Percentiles rank a stretch among this genome's conserved stretches.
Conservation (phyloP, 2,329 filamentous ascomycete species). For the Ascomycota sp. region DNA sequence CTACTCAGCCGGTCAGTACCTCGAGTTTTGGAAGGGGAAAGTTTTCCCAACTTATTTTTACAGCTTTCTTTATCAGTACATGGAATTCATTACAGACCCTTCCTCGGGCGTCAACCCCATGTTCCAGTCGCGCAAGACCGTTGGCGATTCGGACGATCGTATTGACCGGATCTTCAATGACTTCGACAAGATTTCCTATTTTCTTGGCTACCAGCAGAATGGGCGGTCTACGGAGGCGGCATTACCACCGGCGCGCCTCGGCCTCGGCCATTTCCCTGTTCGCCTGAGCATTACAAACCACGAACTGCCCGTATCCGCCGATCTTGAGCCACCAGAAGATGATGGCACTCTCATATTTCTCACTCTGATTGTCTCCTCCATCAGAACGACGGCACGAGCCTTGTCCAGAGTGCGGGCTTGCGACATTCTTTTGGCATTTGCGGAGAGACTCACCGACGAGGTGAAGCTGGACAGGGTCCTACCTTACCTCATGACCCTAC, state of each 20-base stretch:
- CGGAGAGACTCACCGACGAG: conserved; percentile 81
- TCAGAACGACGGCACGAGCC: conserved; percentile 74
- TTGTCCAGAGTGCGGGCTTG: conserved; percentile 78
- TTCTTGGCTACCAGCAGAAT: conserved; percentile 54
- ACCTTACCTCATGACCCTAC: conserved; percentile 67
- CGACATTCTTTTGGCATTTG: conserved; percentile 78
- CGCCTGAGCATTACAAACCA: conserved; percentile 75
- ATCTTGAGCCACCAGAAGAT: conserved; percentile 44
- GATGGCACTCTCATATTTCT: conserved; percentile 88
- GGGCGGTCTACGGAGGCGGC: conserved; percentile 12
- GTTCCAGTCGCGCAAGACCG: conserved; percentile 44
- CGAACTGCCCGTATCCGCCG: conserved; percentile 44
- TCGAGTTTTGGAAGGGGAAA: conserved; percentile 79
- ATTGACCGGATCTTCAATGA: conserved; percentile 87
- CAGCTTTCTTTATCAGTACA: conserved; percentile 91
- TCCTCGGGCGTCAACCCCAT: conserved; percentile 57
- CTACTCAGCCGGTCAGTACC: conserved; percentile 82
- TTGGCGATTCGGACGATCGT: conserved; percentile 76
- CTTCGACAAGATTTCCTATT: conserved; percentile 95
- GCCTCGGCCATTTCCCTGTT: conserved; percentile 52
- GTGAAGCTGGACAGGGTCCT: conserved; percentile 85
- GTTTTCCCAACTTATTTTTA: conserved; percentile 96
- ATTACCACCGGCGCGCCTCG: conserved; percentile 19
- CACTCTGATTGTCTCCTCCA: conserved; percentile 67
- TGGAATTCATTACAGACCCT: conserved; percentile 86